phyloP scores from a whole-genome alignment of 495 filamentous ascomycete genomes.

The Tuber calosporum region DNA sequence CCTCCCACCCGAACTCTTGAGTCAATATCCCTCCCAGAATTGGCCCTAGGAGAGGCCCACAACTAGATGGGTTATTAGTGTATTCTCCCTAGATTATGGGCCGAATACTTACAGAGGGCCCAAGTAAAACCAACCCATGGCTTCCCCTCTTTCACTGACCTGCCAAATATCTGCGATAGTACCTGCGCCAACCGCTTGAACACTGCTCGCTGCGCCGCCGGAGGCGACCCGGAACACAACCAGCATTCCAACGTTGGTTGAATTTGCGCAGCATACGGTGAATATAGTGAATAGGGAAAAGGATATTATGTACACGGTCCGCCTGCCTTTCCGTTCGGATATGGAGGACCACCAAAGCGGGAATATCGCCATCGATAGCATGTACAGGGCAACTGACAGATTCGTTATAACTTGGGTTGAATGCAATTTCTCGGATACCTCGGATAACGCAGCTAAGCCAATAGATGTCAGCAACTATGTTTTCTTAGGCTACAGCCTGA shows the following conservation, averaged over 20 bases:
- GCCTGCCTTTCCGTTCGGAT: conserved; percentile 71
- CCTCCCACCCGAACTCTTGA: conserved; percentile 68
- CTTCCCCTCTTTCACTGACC: conserved; percentile 64
- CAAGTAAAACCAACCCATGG: conserved; percentile 92
- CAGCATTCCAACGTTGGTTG: conserved; percentile 72
- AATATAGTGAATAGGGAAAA: conserved; percentile 77
- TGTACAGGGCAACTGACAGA: conserved; percentile 76
- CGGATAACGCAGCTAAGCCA: conserved; percentile 59
- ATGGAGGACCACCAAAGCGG: conserved; percentile 94
- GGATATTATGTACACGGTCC: conserved; percentile 77
- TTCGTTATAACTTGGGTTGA: conserved; percentile 68
- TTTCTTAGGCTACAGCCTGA: not conserved
- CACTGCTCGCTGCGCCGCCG: conserved; percentile 77
- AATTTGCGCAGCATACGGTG: conserved; percentile 64
- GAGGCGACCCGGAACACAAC: conserved; percentile 74
- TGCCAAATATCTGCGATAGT: conserved; percentile 94
- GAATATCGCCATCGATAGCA: conserved; percentile 84
- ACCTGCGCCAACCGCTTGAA: conserved; percentile 87
- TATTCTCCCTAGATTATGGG: not conserved
- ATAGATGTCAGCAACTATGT: not conserved
- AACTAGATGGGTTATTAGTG: conserved; percentile 35
- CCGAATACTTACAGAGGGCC: conserved; percentile 57
- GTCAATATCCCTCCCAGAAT: conserved; percentile 78
- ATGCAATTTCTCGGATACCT: conserved; percentile 60
- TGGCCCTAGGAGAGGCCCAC: conserved; percentile 74